These are phyloP conservation scores for Isoetes taiwanensis DNA, from an alignment of 75 land plant species.

Conservation along the genomic window DNA sequence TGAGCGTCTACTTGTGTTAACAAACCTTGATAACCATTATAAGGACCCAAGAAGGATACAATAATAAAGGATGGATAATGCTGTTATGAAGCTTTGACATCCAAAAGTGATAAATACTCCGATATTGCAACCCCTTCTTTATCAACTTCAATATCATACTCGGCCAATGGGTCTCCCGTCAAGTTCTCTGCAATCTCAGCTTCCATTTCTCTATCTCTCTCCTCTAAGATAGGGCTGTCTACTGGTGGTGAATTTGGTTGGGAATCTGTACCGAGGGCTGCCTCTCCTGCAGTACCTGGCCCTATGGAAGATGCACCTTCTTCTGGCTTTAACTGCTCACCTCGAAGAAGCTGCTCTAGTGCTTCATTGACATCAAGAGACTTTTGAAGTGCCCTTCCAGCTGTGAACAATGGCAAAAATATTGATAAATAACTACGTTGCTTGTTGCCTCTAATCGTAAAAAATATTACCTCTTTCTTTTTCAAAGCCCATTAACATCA, in stretches of 20 bases:
- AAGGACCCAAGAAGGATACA: too few relatives aligned
- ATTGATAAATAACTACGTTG: neutral
- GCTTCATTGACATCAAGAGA: conserved; percentile 20
- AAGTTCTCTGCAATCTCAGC: conserved; percentile 53
- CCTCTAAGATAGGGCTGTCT: conserved; percentile 9
- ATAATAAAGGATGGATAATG: too few relatives aligned
- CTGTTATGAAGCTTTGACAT: conserved; percentile 5
- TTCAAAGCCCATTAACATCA: conserved; percentile 64
- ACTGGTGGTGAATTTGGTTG: neutral
- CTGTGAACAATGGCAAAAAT: conserved; percentile 5
- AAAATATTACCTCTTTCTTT: conserved; percentile 35
- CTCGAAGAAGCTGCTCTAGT: conserved; percentile 21
- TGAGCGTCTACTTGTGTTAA: too few relatives aligned
- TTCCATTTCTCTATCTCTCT: conserved; percentile 75
- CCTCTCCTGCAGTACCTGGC: neutral
- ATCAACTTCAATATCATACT: conserved; percentile 77
- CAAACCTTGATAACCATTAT: too few relatives aligned
- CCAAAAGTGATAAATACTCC: conserved; percentile 56
- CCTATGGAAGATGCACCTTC: neutral
- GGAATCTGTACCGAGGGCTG: neutral
- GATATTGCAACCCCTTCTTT: conserved; percentile 81
- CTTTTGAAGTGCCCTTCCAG: conserved; percentile 26
- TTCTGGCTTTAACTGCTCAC: neutral
- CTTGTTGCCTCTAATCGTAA: neutral
- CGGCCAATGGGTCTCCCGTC: conserved; percentile 55